Percentiles rank a stretch among this genome's conserved stretches.
Evolutionary conservation across 257 asterid genomes (phyloP).

Genomic region (Buddleja alternifolia): DNA sequence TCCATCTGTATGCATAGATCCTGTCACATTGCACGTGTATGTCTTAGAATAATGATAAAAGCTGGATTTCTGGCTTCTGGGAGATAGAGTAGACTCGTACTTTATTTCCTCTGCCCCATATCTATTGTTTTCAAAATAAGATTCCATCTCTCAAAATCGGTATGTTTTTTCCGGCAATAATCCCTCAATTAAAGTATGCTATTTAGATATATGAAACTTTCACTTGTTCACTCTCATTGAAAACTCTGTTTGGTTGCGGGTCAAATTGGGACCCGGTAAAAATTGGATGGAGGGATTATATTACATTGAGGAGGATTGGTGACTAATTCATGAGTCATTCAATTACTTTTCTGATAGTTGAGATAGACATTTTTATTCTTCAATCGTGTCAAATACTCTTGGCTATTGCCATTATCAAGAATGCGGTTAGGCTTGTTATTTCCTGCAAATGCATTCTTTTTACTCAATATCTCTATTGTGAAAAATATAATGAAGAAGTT

Average conservation of each 20-base stretch:
- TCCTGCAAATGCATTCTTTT: neutral
- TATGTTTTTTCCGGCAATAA: too few relatives aligned
- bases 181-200: too few relatives aligned
- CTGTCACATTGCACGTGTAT: neutral
- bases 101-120: too few relatives aligned
- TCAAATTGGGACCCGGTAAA: too few relatives aligned
- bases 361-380: neutral
- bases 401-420: neutral
- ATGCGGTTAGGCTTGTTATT: neutral
- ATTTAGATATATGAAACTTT: too few relatives aligned
- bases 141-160: too few relatives aligned
- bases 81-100: too few relatives aligned
- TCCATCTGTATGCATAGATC: too few relatives aligned
- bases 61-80: neutral
- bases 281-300: neutral
- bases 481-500: neutral
- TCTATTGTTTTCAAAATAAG: too few relatives aligned
- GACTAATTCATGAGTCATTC: neutral
- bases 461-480: neutral
- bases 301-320: neutral
- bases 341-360: neutral
- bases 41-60: neutral
- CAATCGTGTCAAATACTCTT: neutral
- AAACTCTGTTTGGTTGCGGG: too few relatives aligned
- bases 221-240: too few relatives aligned